Evolutionary conservation across 192 early-diverging fungal genomes (phyloP).

Genomic region (Backusella tarrabulga): DNA sequence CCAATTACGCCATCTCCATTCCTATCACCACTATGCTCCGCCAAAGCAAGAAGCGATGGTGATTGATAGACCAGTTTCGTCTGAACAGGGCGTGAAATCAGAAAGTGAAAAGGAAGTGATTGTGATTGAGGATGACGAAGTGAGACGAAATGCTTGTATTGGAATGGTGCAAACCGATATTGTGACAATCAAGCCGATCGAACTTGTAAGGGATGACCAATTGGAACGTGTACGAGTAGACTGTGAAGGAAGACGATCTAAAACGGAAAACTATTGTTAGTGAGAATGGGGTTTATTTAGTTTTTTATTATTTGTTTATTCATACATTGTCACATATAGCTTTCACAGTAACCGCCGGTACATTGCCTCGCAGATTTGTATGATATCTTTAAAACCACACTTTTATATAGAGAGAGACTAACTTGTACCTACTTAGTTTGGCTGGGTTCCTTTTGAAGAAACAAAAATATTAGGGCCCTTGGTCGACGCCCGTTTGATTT

Average conservation of each 20-base stretch:
- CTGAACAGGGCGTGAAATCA: neutral
- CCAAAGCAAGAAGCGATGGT: neutral
- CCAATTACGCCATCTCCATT: neutral
- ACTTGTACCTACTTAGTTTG: slow-evolving; percentile 14
- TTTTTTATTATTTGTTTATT: neutral
- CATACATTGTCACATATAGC: slow-evolving; percentile 3
- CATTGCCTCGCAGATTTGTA: slow-evolving; percentile 23
- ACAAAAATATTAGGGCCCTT: slow-evolving; percentile 35
- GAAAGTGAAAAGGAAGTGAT: slow-evolving; percentile 23
- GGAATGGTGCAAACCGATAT: slow-evolving; percentile 38
- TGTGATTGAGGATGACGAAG: slow-evolving; percentile 32
- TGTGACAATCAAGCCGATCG: slow-evolving; percentile 16
- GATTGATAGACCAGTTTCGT: neutral
- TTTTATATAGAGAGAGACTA: neutral
- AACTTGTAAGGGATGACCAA: slow-evolving; percentile 28
- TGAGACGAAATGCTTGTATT: slow-evolving; percentile 22
- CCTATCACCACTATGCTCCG: neutral
- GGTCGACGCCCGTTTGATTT: slow-evolving; percentile 19
- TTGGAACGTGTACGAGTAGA: slow-evolving; percentile 23
- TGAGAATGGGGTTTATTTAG: neutral
- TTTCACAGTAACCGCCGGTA: slow-evolving; percentile 11
- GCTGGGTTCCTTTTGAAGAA: slow-evolving; percentile 39
- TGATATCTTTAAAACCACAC: neutral
- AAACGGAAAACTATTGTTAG: slow-evolving; percentile 27
- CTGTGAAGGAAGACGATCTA: slow-evolving; percentile 20